Evolutionary conservation across 306 rosid species (phyloP).

Genomic region (Glycine soja): DNA sequence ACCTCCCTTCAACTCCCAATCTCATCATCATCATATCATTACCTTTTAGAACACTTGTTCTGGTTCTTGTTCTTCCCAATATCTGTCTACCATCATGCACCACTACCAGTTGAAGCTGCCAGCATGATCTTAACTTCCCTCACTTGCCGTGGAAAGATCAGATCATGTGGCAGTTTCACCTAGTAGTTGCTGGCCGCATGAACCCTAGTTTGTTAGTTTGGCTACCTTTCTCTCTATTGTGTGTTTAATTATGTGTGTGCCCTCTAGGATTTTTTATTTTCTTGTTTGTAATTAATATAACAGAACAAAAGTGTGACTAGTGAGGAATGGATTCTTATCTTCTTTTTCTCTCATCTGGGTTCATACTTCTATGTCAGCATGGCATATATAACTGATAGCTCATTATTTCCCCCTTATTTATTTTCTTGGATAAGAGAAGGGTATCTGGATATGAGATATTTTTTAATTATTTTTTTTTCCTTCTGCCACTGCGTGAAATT

Average conservation of each 20-base stretch:
- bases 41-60: neutral
- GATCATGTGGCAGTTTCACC: conserved; percentile 99
- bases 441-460: neutral
- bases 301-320: neutral
- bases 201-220: conserved; percentile 47
- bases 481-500: conserved; percentile 14
- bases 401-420: neutral
- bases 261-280: conserved; percentile 7
- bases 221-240: neutral
- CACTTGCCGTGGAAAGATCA: conserved; percentile 72
- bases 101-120: conserved; percentile 98
- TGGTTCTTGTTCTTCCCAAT: neutral
- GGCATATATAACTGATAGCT: neutral
- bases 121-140: conserved; percentile 98
- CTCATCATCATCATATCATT: neutral
- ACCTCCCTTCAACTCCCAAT: conserved; percentile 35
- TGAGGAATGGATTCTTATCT: conserved; percentile 24
- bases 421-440: conserved; percentile 11
- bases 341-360: conserved; percentile 20
- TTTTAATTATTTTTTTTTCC: neutral
- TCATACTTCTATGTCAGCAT: conserved; percentile 4
- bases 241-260: conserved; percentile 3
- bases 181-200: conserved; percentile 68
- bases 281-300: neutral
- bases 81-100: conserved; percentile 47